Evolutionary conservation across 495 filamentous ascomycete species (phyloP).

Genomic region (Xylaria grammica): DNA sequence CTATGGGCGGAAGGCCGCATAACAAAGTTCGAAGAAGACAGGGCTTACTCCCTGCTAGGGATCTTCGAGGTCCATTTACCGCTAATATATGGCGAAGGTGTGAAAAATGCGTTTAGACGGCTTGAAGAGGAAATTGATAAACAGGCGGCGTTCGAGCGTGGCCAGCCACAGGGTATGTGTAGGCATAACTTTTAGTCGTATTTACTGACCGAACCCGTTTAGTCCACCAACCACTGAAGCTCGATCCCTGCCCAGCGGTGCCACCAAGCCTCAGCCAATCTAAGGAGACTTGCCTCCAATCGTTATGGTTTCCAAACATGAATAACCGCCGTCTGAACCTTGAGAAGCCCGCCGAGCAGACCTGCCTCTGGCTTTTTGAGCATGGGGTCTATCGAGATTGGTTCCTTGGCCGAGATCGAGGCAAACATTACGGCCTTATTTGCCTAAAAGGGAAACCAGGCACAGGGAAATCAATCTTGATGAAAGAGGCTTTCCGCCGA

Average conservation of each 20-base stretch:
- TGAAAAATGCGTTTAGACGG: slow-evolving; percentile 37
- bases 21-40: slow-evolving; percentile 42
- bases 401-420: slow-evolving; percentile 30
- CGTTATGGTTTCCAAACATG: no score
- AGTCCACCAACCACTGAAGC: no score
- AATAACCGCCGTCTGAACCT: neutral
- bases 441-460: slow-evolving; percentile 53
- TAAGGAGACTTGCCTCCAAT: no score
- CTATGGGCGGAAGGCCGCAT: slow-evolving; percentile 40
- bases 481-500: slow-evolving; percentile 13
- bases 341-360: neutral
- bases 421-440: slow-evolving; percentile 34
- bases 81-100: slow-evolving; percentile 45
- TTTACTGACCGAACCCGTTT: no score
- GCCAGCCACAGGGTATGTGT: no score
- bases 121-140: slow-evolving; percentile 33
- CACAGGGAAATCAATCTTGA: slow-evolving; percentile 48
- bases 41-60: slow-evolving; percentile 45
- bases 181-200: no score
- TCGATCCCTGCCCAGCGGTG: no score
- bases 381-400: slow-evolving; percentile 31
- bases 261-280: no score
- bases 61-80: slow-evolving; percentile 42
- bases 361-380: slow-evolving; percentile 29
- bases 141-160: neutral